phyloP scores from a whole-genome alignment of 106 monocot species.

The Phalaenopsis aphrodite region DNA sequence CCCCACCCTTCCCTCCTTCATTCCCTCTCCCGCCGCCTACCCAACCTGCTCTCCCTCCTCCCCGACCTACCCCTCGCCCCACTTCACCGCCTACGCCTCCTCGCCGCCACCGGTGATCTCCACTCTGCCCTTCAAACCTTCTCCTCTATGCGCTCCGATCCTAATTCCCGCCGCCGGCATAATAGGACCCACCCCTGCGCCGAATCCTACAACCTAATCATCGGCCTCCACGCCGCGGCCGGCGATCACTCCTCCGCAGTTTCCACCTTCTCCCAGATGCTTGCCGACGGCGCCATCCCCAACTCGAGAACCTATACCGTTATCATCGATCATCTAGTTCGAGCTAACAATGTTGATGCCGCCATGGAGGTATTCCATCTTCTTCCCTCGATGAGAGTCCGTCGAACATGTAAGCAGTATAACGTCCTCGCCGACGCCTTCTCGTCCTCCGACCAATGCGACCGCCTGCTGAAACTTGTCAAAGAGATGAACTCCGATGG shows the following conservation, averaged over 20 bases:
- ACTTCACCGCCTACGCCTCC: conserved; percentile 55
- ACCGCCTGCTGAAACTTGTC: conserved; percentile 28
- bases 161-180: conserved; percentile 7
- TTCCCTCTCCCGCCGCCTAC: conserved; percentile 36
- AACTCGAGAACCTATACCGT: conserved; percentile 81
- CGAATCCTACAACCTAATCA: conserved; percentile 84
- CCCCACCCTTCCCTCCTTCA: conserved; percentile 33
- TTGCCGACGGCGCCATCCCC: conserved; percentile 58
- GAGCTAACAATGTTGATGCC: conserved; percentile 24
- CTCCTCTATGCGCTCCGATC: conserved; percentile 28
- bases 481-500: conserved; percentile 60
- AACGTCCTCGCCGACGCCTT: conserved; percentile 46
- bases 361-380: conserved; percentile 62
- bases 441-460: conserved; percentile 18
- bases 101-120: conserved; percentile 49
- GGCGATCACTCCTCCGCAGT: conserved; percentile 40
- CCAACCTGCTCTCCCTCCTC: conserved; percentile 41
- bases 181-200: conserved; percentile 27
- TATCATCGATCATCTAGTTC: conserved; percentile 58
- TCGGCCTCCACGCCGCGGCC: conserved; percentile 32
- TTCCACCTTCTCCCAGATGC: conserved; percentile 31
- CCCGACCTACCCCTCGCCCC: conserved; percentile 25
- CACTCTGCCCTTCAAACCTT: conserved; percentile 29
- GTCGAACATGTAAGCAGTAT: conserved; percentile 64
- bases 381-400: conserved; percentile 49